Base-by-base conservation (phyloP, 441 rosid genomes). In the Adansonia madagascariensis region DNA sequence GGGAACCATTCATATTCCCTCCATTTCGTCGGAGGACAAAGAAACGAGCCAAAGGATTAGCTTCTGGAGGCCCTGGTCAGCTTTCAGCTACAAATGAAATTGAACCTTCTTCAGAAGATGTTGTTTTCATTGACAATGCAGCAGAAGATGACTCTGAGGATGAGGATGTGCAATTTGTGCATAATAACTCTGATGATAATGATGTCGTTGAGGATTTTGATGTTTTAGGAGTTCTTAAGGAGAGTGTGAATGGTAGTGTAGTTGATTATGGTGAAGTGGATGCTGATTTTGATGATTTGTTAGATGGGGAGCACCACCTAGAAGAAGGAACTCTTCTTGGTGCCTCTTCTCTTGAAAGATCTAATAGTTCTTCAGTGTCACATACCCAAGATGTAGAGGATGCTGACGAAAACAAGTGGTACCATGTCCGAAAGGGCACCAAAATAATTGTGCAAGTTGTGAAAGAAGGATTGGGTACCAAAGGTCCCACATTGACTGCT, bases 401-500 rank as follows among this genome's bases (percentile, higher is more conserved):
- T 65, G 70, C 75, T 72, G 77, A 76, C 57, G 92, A 81, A 83
- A 89, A 89, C 76, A 90, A 84, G 82, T 95, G 99, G 98, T 57
- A 75, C 78, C 86, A 84, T 78, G 94, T 95, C 79, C 89, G 89
- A 47, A 90, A 86, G 84, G 99, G 99, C 69, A 93, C 97, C 84
- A 95, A 93, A 81, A 87, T 95, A 70, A 85, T 93, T 86, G 99
- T 93, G 75, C 99, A 95, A 86, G 97, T 95, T 79, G 97, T 93
- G 85, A 95, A 93, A 87, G 99, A 95, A 87, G 99, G 97, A 50
- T 89, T 95, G 76, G 98, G 99, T 79, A 86, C 97, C 46, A 95
- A 93, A 85, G 92, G 97, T 81, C 99, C 99, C 61, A 90, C 92
- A 52, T 81, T 89, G 84, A 93, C 97, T 76, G 92, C 98, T 75